Evolutionary conservation across 257 asterid genomes (phyloP).

Genomic region (Przewalskia tangutica): DNA sequence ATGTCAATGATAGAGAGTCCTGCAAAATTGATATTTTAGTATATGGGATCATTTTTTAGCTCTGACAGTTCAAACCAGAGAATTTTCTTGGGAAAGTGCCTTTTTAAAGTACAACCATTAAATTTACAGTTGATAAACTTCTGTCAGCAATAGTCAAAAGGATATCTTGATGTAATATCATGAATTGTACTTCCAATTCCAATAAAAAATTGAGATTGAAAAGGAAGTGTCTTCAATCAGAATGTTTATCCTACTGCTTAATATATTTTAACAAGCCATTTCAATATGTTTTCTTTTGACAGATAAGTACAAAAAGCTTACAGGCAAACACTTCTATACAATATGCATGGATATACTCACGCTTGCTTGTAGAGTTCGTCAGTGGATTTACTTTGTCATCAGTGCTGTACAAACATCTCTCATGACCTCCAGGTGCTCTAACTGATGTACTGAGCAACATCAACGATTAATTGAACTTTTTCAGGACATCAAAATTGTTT

Average conservation of each 20-base stretch:
- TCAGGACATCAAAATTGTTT: background rate
- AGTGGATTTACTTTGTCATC: slow-evolving; percentile 16
- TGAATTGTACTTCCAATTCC: background rate
- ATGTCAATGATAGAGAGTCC: slow-evolving; percentile 65
- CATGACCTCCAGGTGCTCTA: slow-evolving; percentile 23
- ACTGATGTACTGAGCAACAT: slow-evolving; percentile 20
- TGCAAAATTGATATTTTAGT: slow-evolving; percentile 15
- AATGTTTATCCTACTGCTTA: background rate
- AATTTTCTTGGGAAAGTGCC: background rate
- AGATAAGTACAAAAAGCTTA: background rate
- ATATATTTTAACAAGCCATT: background rate
- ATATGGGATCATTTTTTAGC: background rate
- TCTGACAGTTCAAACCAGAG: background rate
- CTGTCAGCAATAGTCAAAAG: background rate
- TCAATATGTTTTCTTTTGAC: background rate
- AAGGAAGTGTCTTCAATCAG: background rate
- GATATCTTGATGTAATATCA: background rate
- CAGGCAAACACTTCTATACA: background rate
- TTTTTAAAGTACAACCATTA: background rate
- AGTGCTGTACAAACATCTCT: slow-evolving; percentile 23
- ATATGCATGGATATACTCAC: slow-evolving; percentile 13
- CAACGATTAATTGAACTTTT: background rate
- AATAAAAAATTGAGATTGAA: background rate
- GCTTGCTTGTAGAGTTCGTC: slow-evolving; percentile 7
- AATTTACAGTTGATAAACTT: background rate